phyloP scores from a whole-genome alignment of 306 rosid genomes.

The Abrus pulchellus region DNA sequence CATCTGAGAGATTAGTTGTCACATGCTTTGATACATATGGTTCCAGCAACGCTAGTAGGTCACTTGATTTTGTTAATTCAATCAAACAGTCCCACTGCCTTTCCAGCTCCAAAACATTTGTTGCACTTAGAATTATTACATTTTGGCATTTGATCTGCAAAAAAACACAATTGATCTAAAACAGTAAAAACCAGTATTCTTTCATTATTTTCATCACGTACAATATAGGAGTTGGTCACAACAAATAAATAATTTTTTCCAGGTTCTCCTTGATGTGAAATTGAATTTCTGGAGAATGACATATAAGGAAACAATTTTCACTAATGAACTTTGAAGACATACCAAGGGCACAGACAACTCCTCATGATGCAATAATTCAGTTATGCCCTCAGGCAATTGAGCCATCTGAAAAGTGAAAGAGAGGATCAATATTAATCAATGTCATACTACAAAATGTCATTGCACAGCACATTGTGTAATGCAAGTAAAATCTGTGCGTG shows the following conservation, averaged over 20 bases:
- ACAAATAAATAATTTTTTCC: slow-evolving; percentile 15
- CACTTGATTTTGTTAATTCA: slow-evolving; percentile 72
- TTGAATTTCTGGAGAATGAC: slow-evolving; percentile 32
- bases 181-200: slow-evolving; percentile 24
- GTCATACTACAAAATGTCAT: slow-evolving; percentile 22
- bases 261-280: slow-evolving; percentile 30
- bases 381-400: slow-evolving; percentile 94
- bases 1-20: slow-evolving; percentile 75
- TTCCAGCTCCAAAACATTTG: slow-evolving; percentile 76
- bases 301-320: slow-evolving; percentile 31
- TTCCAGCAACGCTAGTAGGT: slow-evolving; percentile 63
- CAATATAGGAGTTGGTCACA: slow-evolving; percentile 12
- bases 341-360: slow-evolving; percentile 84
- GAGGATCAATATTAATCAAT: slow-evolving; percentile 45
- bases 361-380: slow-evolving; percentile 91
- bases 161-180: slow-evolving; percentile 36
- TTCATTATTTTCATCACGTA: slow-evolving; percentile 26
- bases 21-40: slow-evolving; percentile 68
- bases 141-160: slow-evolving; percentile 92
- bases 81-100: slow-evolving; percentile 86
- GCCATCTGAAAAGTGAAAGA: slow-evolving; percentile 85
- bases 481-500: slow-evolving; percentile 21
- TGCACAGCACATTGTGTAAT: slow-evolving; percentile 24
- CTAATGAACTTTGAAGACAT: slow-evolving; percentile 52
- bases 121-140: slow-evolving; percentile 72